These are phyloP conservation scores for Friedmanniomyces simplex DNA, from an alignment of 495 filamentous ascomycete species.

Conservation along the genomic window DNA sequence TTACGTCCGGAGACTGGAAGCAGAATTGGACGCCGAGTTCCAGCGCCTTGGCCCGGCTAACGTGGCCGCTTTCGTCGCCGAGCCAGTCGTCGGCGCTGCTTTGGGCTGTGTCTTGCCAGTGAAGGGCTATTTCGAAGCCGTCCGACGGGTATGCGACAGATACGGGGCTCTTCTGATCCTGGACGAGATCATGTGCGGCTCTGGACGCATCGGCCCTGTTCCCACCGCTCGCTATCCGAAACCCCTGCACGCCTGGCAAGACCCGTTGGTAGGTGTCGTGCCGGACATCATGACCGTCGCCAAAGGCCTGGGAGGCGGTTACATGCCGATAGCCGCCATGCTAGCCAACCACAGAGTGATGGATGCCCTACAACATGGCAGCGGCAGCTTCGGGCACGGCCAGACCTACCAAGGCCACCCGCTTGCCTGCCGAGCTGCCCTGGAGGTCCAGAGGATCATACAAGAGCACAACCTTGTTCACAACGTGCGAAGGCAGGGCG, in stretches of 20 bases:
- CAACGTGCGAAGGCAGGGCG: conserved; percentile 40
- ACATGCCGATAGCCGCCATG: conserved; percentile 33
- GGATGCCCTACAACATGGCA: conserved; percentile 28
- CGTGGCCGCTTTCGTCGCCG: conserved; percentile 68
- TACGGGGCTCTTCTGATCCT: conserved; percentile 36
- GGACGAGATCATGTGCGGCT: conserved; percentile 40
- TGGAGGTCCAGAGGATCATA: conserved; percentile 46
- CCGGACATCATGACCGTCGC: conserved; percentile 37
- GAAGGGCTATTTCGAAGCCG: conserved; percentile 32
- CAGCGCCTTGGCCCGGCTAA: conserved; percentile 56
- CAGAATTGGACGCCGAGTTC: conserved; percentile 69
- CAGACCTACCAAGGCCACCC: conserved; percentile 54
- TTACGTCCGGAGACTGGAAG: conserved; percentile 47
- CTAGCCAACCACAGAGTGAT: conserved; percentile 30
- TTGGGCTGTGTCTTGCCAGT: conserved; percentile 36
- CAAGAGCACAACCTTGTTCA: conserved; percentile 38
- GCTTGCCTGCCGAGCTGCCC: conserved; percentile 45
- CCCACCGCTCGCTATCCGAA: conserved; percentile 10
- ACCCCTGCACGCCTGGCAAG: conserved; percentile 33
- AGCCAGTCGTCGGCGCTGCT: conserved; percentile 54
- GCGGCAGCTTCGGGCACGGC: conserved; percentile 40
- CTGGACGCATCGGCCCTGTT: conserved; percentile 32
- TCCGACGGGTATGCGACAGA: conserved; percentile 34
- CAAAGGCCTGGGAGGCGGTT: conserved; percentile 36
- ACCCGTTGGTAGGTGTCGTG: conserved; percentile 27